phyloP scores from a whole-genome alignment of 495 filamentous ascomycete genomes.

The Neurospora cerealis region DNA sequence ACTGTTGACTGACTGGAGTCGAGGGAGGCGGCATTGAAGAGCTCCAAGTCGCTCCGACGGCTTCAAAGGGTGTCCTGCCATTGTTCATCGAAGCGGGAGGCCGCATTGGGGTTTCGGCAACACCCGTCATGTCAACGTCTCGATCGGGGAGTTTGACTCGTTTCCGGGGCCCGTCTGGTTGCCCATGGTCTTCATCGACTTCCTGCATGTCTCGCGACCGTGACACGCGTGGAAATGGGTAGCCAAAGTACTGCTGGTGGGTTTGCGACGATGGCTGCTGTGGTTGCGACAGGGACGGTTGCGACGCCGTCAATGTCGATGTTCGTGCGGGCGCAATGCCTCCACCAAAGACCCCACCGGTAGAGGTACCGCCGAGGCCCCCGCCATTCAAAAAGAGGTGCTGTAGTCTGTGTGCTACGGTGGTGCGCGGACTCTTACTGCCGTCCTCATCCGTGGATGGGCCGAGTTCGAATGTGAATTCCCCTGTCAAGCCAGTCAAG shows the following conservation, averaged over 20 bases:
- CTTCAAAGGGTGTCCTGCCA: constrained; percentile 8
- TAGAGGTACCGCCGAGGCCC: constrained; percentile 8
- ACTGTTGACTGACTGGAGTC: background rate
- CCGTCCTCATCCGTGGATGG: constrained; percentile 22
- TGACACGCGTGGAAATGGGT: background rate
- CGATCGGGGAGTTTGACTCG: constrained; percentile 23
- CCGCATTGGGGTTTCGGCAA: constrained; percentile 8
- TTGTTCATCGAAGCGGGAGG: constrained; percentile 7
- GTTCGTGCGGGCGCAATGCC: constrained; percentile 16
- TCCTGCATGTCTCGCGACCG: constrained; percentile 15
- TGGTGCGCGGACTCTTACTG: constrained; percentile 49
- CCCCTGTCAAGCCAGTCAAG: constrained; percentile 4
- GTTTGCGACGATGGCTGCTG: background rate
- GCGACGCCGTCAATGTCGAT: constrained; percentile 3
- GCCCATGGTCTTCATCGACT: constrained; percentile 8
- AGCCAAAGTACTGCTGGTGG: background rate
- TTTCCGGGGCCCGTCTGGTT: constrained; percentile 22
- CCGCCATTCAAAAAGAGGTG: constrained; percentile 47
- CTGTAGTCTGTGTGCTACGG: constrained; percentile 54
- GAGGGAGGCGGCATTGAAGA: background rate
- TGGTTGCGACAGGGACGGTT: background rate
- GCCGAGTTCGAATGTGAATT: constrained; percentile 29
- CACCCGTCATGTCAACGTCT: constrained; percentile 7
- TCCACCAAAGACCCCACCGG: constrained; percentile 21
- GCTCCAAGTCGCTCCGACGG: background rate